These are phyloP conservation scores for Mucor sp. DNA, from an alignment of 371 early-diverging fungal genomes.

Conservation along the genomic window DNA sequence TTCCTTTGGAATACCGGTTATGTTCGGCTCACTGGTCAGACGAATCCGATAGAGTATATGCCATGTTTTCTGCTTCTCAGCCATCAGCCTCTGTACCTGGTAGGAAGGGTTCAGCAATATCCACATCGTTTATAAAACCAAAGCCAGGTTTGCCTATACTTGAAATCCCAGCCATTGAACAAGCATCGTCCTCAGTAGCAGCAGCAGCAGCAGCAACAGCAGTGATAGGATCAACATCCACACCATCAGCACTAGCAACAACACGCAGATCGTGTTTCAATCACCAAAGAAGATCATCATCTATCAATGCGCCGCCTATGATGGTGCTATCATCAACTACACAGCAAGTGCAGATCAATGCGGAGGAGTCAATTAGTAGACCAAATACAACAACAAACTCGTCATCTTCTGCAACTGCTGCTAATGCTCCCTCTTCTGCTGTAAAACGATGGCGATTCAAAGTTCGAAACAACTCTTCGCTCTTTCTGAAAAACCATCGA, in stretches of 20 bases:
- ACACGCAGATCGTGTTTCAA: slow-evolving; percentile 8
- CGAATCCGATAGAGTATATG: slow-evolving; percentile 62
- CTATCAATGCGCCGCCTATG: background rate
- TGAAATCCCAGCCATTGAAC: background rate
- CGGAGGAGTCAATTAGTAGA: background rate
- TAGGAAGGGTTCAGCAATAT: background rate
- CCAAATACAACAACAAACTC: background rate
- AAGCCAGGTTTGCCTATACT: background rate
- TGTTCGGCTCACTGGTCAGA: slow-evolving; percentile 80
- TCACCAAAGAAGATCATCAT: background rate
- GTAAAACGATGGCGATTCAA: slow-evolving; percentile 16
- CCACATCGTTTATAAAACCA: background rate
- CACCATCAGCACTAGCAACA: background rate
- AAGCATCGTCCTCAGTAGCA: background rate
- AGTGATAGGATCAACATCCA: background rate
- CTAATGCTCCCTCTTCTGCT: background rate
- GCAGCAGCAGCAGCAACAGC: background rate
- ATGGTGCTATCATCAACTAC: background rate
- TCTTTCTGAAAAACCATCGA: slow-evolving; percentile 12
- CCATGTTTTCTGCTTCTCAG: slow-evolving; percentile 30
- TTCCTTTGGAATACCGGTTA: slow-evolving; percentile 77
- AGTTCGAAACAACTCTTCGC: slow-evolving; percentile 7
- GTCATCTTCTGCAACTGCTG: background rate
- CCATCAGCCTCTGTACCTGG: background rate
- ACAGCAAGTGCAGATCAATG: background rate